These are phyloP conservation scores for Neurospora terricola DNA, from an alignment of 495 filamentous ascomycete species.

Conservation along the genomic window DNA sequence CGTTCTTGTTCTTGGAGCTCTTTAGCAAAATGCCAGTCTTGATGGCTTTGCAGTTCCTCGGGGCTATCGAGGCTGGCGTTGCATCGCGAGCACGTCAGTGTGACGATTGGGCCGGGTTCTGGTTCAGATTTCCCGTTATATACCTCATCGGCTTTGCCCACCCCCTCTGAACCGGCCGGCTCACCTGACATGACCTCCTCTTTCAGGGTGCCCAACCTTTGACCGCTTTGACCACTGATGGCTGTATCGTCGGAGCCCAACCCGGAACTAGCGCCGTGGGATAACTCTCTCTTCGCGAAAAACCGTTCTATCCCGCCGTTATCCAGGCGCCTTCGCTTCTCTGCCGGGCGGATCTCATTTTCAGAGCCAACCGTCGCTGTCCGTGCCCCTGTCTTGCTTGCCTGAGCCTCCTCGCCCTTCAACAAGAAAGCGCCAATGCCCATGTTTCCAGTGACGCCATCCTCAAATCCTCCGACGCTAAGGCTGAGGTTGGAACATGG, in stretches of 20 bases:
- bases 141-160: slow-evolving; percentile 7
- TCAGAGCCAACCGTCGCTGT: slow-evolving; percentile 11
- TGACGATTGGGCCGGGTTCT: slow-evolving; percentile 30
- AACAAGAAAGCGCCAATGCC: slow-evolving; percentile 80
- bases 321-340: slow-evolving; percentile 45
- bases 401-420: slow-evolving; percentile 63
- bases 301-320: slow-evolving; percentile 47
- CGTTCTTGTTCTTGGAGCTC: slow-evolving; percentile 56
- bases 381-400: slow-evolving; percentile 17
- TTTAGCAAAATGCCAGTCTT: slow-evolving; percentile 95
- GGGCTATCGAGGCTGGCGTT: slow-evolving; percentile 41
- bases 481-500: slow-evolving; percentile 79
- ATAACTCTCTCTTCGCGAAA: slow-evolving; percentile 34
- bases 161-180: not conserved
- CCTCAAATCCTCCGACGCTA: slow-evolving; percentile 83
- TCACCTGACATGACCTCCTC: slow-evolving; percentile 3
- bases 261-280: slow-evolving; percentile 15
- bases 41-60: slow-evolving; percentile 62
- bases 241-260: slow-evolving; percentile 20
- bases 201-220: slow-evolving; percentile 14
- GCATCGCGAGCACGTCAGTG: slow-evolving; percentile 59
- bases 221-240: slow-evolving; percentile 12
- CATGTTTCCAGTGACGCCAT: slow-evolving; percentile 70
- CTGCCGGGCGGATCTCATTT: slow-evolving; percentile 27
- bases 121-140: slow-evolving; percentile 12